Base-by-base conservation (phyloP, 768 basidiomycete genomes). In the Auricularia sp. region DNA sequence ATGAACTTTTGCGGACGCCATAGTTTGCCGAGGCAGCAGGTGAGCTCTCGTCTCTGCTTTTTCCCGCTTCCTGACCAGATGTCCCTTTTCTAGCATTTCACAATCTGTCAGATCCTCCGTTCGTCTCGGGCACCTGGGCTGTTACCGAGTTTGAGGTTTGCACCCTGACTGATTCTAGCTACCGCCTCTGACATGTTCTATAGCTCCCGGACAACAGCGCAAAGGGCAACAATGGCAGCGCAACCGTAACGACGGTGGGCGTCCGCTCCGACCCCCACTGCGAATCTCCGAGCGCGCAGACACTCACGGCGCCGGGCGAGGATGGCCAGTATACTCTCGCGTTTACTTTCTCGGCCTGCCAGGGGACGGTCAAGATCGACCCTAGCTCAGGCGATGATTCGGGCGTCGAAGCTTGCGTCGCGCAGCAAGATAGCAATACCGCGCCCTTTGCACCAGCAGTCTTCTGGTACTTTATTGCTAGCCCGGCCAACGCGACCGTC, bases 71-170 rank as follows among this genome's bases (percentile, higher is more conserved):
- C 47, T 51, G 18, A 51, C 47, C 13, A 14, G 8, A 18, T 5
- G 11, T 5, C 47, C 6, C 7, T 18, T 11, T 10, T 62, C 34
- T 61, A 59, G 78, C 78, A 3, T 72, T 79, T 44, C 77, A 82
- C 67, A 69, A 72, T 18, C 71, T 88, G 5, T 69, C 75, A 4
- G 84, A 86, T 65, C 88, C 88, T 1, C 82, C 85, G 7, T 89
- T 87, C 68, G 75, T 88, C 24, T 61, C 68, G 6, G 71, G 70
- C 0, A 75, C 71, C 0, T 89, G 86, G 86, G 77, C 86, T 6
- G 79, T 80, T 29, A 80, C 82, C 1, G 72, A 80, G 66, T 87
- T 87, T 65, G 66, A 72, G 34, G 87, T 85, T 65, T 54, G 77
- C 65, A 37, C 36, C 45, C 39, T 37, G 34, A 47, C 54, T 39